A percentile compares a stretch with the other conserved stretches of the same genome.
Evolutionary conservation across 345 rosid genomes (phyloP).

Genomic region (Brassica napus): Da-Ae NC_063448.1:25514001-25514500

Average conservation of each 20-base stretch:
- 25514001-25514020: too few species aligned
- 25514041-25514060: too few species aligned
- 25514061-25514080: too few species aligned
- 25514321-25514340: neutral
- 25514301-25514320: neutral
- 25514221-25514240: conserved; percentile 18
- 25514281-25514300: neutral
- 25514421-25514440: neutral
- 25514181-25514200: conserved; percentile 11
- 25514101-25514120: neutral
- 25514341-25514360: neutral
- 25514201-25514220: conserved; percentile 26
- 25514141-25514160: neutral
- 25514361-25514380: neutral
- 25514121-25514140: neutral
- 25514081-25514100: too few species aligned
- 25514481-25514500: too few species aligned
- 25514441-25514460: neutral
- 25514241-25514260: neutral
- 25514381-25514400: neutral
- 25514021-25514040: too few species aligned
- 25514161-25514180: neutral
- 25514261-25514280: neutral
- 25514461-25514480: too few species aligned
- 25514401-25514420: neutral